Conservation (phyloP, 208 protist genomes). For the Wallacemonas rigidus region DNA sequence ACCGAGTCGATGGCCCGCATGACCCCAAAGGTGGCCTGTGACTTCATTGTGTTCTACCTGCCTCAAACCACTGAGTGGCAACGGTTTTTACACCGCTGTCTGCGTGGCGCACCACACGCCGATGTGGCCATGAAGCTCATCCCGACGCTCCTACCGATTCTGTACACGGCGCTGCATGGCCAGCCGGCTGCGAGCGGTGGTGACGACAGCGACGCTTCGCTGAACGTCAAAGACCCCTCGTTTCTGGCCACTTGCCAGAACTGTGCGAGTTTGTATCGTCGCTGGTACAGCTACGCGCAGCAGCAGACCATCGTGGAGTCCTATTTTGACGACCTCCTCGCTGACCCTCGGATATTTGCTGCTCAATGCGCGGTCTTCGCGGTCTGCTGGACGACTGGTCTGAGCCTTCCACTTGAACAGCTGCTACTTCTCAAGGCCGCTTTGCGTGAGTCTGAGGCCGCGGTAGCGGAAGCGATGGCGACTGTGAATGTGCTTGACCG, state of each 20-base stretch:
- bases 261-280: constrained; percentile 41
- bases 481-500: constrained; percentile 26
- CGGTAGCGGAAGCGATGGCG: constrained; percentile 21
- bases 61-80: constrained; percentile 40
- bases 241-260: constrained; percentile 32
- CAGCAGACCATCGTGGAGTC: constrained; percentile 20
- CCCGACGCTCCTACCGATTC: constrained; percentile 31
- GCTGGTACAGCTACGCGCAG: constrained; percentile 38
- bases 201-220: not conserved
- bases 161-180: constrained; percentile 14
- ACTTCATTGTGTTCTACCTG: constrained; percentile 54
- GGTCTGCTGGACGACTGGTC: constrained; percentile 20
- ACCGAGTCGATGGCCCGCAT: constrained; percentile 28
- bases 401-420: constrained; percentile 9
- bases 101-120: constrained; percentile 28
- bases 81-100: constrained; percentile 33
- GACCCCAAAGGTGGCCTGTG: constrained; percentile 39
- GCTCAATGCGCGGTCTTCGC: constrained; percentile 29
- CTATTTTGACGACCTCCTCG: constrained; percentile 29
- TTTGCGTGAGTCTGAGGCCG: constrained; percentile 10
- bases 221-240: constrained; percentile 15
- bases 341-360: constrained; percentile 35
- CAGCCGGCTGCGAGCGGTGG: not conserved
- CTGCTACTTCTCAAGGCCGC: constrained; percentile 6
- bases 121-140: constrained; percentile 40